phyloP scores from a whole-genome alignment of 805 yeast species.

The Pichia occidentalis region DNA sequence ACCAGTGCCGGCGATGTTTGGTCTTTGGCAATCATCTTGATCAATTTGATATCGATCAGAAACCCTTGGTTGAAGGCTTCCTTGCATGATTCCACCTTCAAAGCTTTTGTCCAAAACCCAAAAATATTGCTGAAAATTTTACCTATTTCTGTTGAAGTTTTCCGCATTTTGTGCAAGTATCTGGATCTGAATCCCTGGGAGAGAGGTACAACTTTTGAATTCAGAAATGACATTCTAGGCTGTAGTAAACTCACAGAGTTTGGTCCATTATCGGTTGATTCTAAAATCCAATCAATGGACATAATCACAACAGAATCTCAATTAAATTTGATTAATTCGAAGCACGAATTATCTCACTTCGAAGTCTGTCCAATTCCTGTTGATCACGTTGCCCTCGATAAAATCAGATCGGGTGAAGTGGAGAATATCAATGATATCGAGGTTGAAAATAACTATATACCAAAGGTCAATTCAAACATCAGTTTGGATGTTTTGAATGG shows the following conservation, averaged over 20 bases:
- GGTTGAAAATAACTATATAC: slow-evolving; percentile 26
- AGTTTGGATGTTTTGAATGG: slow-evolving; percentile 11
- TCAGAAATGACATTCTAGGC: slow-evolving; percentile 33
- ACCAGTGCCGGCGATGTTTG: slow-evolving; percentile 78
- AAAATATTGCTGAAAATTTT: slow-evolving; percentile 55
- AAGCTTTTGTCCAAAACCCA: slow-evolving; percentile 51
- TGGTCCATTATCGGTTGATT: slow-evolving; percentile 32
- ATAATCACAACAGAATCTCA: slow-evolving; percentile 26
- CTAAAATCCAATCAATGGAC: slow-evolving; percentile 22
- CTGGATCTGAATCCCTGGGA: slow-evolving; percentile 43
- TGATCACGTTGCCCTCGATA: slow-evolving; percentile 29
- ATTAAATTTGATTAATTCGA: slow-evolving; percentile 5
- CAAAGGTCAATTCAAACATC: too few species aligned
- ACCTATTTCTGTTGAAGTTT: slow-evolving; percentile 65
- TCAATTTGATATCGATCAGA: slow-evolving; percentile 74
- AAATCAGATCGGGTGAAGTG: slow-evolving; percentile 26
- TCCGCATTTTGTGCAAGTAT: slow-evolving; percentile 40
- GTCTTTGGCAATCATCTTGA: slow-evolving; percentile 77
- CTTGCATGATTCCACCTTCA: slow-evolving; percentile 57
- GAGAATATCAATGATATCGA: slow-evolving; percentile 24
- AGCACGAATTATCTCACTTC: slow-evolving; percentile 12
- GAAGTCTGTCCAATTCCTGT: slow-evolving; percentile 30
- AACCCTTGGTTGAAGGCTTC: slow-evolving; percentile 90
- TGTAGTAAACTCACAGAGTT: slow-evolving; percentile 25
- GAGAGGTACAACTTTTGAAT: slow-evolving; percentile 35